Base-by-base conservation (phyloP, 169 alveolate species). In the Babesia bigemina region DNA sequence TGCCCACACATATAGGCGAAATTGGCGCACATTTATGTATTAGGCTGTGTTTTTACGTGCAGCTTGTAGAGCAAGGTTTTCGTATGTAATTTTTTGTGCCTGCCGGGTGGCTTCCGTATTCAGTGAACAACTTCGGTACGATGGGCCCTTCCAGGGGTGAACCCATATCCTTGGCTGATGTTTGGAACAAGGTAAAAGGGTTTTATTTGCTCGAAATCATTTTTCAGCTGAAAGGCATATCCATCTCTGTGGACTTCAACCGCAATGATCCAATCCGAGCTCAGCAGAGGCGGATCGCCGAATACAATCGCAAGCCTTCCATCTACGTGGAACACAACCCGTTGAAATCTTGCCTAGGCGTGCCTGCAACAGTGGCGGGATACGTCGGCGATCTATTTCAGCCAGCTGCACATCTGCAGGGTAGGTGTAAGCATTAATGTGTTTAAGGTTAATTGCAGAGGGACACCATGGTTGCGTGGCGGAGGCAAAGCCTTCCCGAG, bases 221-320 rank as follows among this genome's bases (percentile, higher is more conserved):
- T 28, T 10, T 55, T 9, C 65, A 67, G 76, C 63, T 67, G 1
- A 67, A 39, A 42, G 65, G 45, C 3, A 16, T 67, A 21, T 36
- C 76, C 14, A 26, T 50, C 49, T 52, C 66, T 21, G 55, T 29
- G n/a, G 56, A 50, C 65, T 67, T 16, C 45, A 24, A 47, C 33
- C 63, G 28, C 28, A 33, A 49, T 17, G 76, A 67, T 33, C 76
- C 76, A 12, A 22, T 12, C 36, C 65, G 76, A 7, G 76, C 76
- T 11, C 28, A 66, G 67, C 76, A 21, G 14, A 44, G 33, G 21
- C 76, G 50, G 0, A 67, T 67, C 26, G 59, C 49, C 22, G 45
- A 67, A 48, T 67, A 67, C 76, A 67, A 67, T 67, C 76, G 76
- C 65, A 67, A 67, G 60, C 76, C 76, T 28, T 67, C 76, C 17